Evolutionary conservation across 352 stramenopile genomes (phyloP).

Genomic region (Globisporangium cylindrosporum): DNA sequence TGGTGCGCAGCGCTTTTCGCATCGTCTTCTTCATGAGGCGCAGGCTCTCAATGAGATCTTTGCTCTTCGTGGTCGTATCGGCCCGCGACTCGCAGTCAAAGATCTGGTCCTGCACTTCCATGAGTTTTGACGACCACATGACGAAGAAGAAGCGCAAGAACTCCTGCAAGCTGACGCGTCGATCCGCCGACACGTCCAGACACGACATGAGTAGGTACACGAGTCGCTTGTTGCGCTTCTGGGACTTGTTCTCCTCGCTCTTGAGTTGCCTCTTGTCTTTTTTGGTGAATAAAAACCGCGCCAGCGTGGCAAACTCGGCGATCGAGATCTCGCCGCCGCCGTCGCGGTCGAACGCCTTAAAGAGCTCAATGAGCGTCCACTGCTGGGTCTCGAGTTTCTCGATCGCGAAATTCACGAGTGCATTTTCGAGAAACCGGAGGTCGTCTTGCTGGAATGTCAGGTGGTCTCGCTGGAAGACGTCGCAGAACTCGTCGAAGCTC

Average conservation of each 20-base stretch:
- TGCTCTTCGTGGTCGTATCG: background rate
- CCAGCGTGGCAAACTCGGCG: conserved; percentile 47
- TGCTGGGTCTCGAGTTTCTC: conserved; percentile 43
- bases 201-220: conserved; percentile 51
- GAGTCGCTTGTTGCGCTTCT: conserved; percentile 33
- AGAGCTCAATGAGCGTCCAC: conserved; percentile 45
- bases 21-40: conserved; percentile 23
- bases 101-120: conserved; percentile 49
- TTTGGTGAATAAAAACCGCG: conserved; percentile 37
- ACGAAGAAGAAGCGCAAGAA: conserved; percentile 56
- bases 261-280: conserved; percentile 20
- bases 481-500: conserved; percentile 34
- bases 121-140: conserved; percentile 47
- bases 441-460: conserved; percentile 31
- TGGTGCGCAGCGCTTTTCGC: conserved; percentile 38
- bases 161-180: conserved; percentile 38
- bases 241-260: conserved; percentile 15
- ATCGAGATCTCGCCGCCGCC: conserved; percentile 44
- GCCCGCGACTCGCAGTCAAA: conserved; percentile 19
- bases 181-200: conserved; percentile 42
- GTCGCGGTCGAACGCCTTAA: conserved; percentile 47
- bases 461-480: conserved; percentile 28
- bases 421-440: conserved; percentile 35
- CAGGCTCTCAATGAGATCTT: conserved; percentile 14
- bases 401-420: conserved; percentile 40